Evolutionary conservation across 1,139 yeast species (phyloP), one percentile per base, ranked within the genome.

Genomic region (Zygosaccharomyces pseudobailii): DNA sequence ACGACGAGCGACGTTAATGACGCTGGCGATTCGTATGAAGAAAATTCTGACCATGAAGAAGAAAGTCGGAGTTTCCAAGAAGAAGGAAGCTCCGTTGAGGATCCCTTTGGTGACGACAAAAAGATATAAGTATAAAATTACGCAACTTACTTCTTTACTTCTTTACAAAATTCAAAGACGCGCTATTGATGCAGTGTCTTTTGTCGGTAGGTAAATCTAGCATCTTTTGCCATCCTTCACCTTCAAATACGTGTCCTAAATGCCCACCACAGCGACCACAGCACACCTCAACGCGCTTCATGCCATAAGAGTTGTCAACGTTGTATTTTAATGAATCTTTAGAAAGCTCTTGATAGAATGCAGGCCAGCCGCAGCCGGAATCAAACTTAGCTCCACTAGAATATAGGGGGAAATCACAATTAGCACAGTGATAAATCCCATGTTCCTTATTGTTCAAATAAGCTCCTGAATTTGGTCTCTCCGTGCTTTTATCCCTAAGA

Each of bases 321-420:
- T 75, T 69, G 10, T 84, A 72, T 27, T 68, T 75, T 40, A 92
- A 74, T 1, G 96, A 75, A 0, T 89, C 90, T 0, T 96, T 95
- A 2, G 47, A 47, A 43, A 90, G 71, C 4, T 95, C 96, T 48
- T 87, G 84, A 65, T 83, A 90, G 67, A 92, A 92, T 0, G 97
- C 89, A 0, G 98, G 98, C 98, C 98, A 92, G 3, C 98, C 98
- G 67, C 98, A 92, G 46, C 88, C 89, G 20, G 95, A 79, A 50
- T 84, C 81, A 59, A 94, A 92, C 68, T 92, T 92, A 10, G 96
- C 78, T 39, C 75, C 73, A 31, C 96, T 82, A 53, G 76, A 76
- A 67, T 92, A 92, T 35, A 92, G 70, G 6, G 97, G 96, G 41
- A 77, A 72, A 42, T 74, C 76, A 65, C 98, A 92, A 8, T 84